These are phyloP conservation scores for Saturnispora halmiae DNA, from an alignment of 805 yeast species.

Conservation along the genomic window DNA sequence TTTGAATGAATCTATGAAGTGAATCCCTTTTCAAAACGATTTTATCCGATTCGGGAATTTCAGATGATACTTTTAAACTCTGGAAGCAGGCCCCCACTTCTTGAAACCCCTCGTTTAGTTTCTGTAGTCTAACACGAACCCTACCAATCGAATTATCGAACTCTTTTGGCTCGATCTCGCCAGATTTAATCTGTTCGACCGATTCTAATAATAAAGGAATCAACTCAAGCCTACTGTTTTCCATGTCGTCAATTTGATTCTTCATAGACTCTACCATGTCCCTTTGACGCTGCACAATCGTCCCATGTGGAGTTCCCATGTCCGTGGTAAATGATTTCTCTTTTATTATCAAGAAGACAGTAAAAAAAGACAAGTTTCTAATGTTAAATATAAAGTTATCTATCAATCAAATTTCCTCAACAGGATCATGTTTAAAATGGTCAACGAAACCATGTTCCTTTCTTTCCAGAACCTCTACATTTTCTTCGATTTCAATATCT, in stretches of 20 bases:
- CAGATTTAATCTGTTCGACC: conserved; percentile 32
- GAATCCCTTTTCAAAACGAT: conserved; percentile 11
- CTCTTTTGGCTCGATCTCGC: conserved; percentile 35
- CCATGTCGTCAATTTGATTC: conserved; percentile 15
- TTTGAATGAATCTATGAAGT: background rate
- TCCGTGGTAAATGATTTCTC: too few species aligned
- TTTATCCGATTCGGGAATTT: conserved; percentile 3
- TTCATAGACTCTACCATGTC: background rate
- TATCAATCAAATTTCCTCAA: conserved; percentile 1
- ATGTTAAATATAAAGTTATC: too few species aligned
- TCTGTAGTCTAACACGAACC: conserved; percentile 33
- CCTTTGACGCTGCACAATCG: conserved; percentile 2
- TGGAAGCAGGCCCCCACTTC: conserved; percentile 25
- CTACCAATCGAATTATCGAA: conserved; percentile 38
- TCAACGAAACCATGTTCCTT: conserved; percentile 16
- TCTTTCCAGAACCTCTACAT: conserved; percentile 7
- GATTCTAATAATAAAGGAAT: conserved; percentile 34
- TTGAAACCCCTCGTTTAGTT: conserved; percentile 33
- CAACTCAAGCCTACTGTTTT: conserved; percentile 29
- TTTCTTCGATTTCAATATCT: background rate
- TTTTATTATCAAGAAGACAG: too few species aligned
- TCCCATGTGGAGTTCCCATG: conserved; percentile 3
- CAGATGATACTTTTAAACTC: conserved; percentile 23
- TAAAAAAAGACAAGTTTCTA: too few species aligned
- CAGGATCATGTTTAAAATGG: conserved; percentile 15